phyloP scores from a whole-genome alignment of 805 yeast species.

The Blastobotrys peoriensis region DNA sequence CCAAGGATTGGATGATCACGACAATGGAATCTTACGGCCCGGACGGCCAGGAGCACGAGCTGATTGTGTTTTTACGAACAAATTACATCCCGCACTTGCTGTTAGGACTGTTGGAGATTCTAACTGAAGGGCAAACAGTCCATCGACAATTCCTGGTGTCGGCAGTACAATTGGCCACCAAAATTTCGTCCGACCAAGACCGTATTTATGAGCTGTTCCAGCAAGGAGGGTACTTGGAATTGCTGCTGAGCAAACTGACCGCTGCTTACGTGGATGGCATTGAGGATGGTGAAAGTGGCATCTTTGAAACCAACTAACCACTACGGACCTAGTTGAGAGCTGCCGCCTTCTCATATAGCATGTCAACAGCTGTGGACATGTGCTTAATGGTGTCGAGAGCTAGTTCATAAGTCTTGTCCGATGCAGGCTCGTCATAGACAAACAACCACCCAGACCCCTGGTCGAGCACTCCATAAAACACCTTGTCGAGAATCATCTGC shows the following conservation, averaged over 20 bases:
- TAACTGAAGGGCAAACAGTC: conserved; percentile 37
- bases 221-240: conserved; percentile 48
- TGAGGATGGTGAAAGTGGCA: conserved; percentile 38
- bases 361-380: conserved; percentile 82
- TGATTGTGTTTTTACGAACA: conserved; percentile 49
- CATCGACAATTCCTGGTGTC: conserved; percentile 43
- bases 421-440: conserved; percentile 80
- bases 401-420: conserved; percentile 83
- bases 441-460: conserved; percentile 98
- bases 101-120: conserved; percentile 57
- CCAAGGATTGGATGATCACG: conserved; percentile 15
- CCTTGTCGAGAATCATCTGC: conserved; percentile 93
- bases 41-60: neutral
- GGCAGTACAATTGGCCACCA: conserved; percentile 54
- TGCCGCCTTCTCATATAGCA: conserved; percentile 89
- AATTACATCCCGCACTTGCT: conserved; percentile 69
- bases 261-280: conserved; percentile 49
- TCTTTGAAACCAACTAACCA: no score
- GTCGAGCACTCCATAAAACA: conserved; percentile 93
- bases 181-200: conserved; percentile 62
- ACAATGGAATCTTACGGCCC: conserved; percentile 3
- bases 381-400: conserved; percentile 81
- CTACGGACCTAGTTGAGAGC: conserved; percentile 67
- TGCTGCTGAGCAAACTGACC: conserved; percentile 48
- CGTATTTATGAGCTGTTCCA: conserved; percentile 58